These are phyloP conservation scores for Lachancea mirantina DNA, from an alignment of 805 yeast species.

Conservation along the genomic window DNA sequence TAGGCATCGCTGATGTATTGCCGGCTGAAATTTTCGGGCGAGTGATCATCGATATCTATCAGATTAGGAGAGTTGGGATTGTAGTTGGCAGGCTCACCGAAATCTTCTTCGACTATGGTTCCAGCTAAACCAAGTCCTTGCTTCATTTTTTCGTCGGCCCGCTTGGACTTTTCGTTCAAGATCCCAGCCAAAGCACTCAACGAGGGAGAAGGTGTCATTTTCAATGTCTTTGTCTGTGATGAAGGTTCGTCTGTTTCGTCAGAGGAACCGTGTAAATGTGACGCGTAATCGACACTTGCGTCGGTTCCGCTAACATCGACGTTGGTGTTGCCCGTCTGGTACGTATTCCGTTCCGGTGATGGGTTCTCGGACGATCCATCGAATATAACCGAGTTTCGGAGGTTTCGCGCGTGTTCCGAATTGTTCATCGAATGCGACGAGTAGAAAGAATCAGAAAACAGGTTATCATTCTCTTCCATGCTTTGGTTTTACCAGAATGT, in stretches of 20 bases:
- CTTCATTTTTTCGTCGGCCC: conserved; percentile 23
- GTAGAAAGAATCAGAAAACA: conserved; percentile 19
- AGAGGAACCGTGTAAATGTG: background rate
- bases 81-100: conserved; percentile 8
- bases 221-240: conserved; percentile 13
- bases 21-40: conserved; percentile 11
- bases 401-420: conserved; percentile 28
- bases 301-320: too few relatives aligned
- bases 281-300: background rate
- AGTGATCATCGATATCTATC: conserved; percentile 31
- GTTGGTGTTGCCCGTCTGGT: too few relatives aligned
- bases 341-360: too few relatives aligned
- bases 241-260: conserved; percentile 3
- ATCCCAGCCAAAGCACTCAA: conserved; percentile 37
- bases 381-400: conserved; percentile 28
- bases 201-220: conserved; percentile 39
- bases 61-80: conserved; percentile 30
- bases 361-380: conserved; percentile 16
- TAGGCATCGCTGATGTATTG: conserved; percentile 10
- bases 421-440: conserved; percentile 25
- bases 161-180: conserved; percentile 32
- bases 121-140: conserved; percentile 12
- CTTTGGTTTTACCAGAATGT: too few relatives aligned
- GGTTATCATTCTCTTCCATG: too few relatives aligned
- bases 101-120: conserved; percentile 20